phyloP scores from a whole-genome alignment of 2,329 filamentous ascomycete species.

The Gnomoniopsis smithogilvyi region DNA sequence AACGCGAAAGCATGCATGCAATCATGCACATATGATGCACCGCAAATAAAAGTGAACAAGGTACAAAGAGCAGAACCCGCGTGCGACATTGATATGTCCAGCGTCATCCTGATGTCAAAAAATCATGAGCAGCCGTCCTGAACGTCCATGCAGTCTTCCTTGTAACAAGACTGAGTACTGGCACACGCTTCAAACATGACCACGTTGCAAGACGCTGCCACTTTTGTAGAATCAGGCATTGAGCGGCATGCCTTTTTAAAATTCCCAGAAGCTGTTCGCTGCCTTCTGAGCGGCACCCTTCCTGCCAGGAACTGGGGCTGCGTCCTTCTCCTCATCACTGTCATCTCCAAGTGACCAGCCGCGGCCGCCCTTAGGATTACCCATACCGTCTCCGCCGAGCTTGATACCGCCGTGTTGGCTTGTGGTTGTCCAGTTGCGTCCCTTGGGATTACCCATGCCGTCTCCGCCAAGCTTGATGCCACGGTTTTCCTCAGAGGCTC shows the following conservation, averaged over 20 bases:
- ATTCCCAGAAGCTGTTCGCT: conserved; percentile 44
- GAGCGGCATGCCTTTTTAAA: conserved; percentile 27
- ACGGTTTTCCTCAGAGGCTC: conserved; percentile 20
- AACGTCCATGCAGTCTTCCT: conserved; percentile 27
- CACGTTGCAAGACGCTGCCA: neutral
- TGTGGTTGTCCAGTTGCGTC: conserved; percentile 28
- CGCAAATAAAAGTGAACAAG: neutral
- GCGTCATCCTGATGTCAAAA: conserved; percentile 20
- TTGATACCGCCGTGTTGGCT: conserved; percentile 33
- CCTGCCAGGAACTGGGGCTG: conserved; percentile 34
- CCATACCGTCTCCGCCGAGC: conserved; percentile 65
- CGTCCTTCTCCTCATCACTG: conserved; percentile 39
- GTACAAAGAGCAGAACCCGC: neutral
- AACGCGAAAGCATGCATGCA: neutral
- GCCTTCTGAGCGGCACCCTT: conserved; percentile 35
- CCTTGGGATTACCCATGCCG: conserved; percentile 63
- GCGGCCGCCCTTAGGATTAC: conserved; percentile 53
- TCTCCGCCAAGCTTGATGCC: conserved; percentile 54
- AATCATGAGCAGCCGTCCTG: conserved; percentile 32
- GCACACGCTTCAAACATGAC: neutral
- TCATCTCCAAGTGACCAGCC: conserved; percentile 59
- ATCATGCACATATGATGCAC: neutral
- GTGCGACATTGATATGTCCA: neutral
- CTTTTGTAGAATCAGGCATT: neutral
- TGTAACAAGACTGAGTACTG: conserved; percentile 2